Conservation (phyloP, 306 rosid species). For the Clitoria ternatea region DNA sequence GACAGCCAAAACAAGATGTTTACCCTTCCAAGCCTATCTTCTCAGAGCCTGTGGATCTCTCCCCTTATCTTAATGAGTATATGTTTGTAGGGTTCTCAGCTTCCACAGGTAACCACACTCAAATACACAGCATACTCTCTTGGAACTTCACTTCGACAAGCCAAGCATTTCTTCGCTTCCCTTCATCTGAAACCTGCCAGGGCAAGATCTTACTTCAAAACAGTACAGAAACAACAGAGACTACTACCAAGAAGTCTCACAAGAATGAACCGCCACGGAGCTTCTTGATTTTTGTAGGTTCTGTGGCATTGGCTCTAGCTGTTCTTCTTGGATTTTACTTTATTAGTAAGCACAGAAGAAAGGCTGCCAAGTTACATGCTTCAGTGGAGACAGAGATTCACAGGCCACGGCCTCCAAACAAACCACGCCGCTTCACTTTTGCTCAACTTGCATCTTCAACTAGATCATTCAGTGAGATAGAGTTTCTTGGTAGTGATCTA, state of each 20-base stretch:
- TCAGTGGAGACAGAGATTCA: conserved; percentile 37
- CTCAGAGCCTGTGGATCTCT: conserved; percentile 38
- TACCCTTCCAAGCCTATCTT: conserved; percentile 51
- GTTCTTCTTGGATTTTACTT: conserved; percentile 40
- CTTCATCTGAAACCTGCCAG: conserved; percentile 57
- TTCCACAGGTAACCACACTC: conserved; percentile 69
- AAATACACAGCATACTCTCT: conserved; percentile 62
- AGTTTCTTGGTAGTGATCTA: conserved; percentile 51
- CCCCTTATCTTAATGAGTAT: conserved; percentile 55
- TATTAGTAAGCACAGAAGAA: conserved; percentile 28
- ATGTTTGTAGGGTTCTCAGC: conserved; percentile 90
- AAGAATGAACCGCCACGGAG: conserved; percentile 31
- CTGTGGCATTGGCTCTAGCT: conserved; percentile 39
- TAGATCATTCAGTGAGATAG: conserved; percentile 48
- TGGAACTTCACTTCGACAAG: conserved; percentile 69
- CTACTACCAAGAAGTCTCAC: neutral
- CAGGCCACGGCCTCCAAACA: conserved; percentile 68
- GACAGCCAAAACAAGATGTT: conserved; percentile 25
- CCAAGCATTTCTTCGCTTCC: conserved; percentile 59
- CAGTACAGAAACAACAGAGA: neutral
- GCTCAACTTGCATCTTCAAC: conserved; percentile 54
- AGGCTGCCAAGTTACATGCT: conserved; percentile 21
- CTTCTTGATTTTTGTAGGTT: conserved; percentile 54
- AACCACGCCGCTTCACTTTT: conserved; percentile 48
- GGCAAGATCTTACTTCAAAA: conserved; percentile 45